phyloP scores from a whole-genome alignment of 2,329 filamentous ascomycete genomes.

The Arthroderma sp. region DNA sequence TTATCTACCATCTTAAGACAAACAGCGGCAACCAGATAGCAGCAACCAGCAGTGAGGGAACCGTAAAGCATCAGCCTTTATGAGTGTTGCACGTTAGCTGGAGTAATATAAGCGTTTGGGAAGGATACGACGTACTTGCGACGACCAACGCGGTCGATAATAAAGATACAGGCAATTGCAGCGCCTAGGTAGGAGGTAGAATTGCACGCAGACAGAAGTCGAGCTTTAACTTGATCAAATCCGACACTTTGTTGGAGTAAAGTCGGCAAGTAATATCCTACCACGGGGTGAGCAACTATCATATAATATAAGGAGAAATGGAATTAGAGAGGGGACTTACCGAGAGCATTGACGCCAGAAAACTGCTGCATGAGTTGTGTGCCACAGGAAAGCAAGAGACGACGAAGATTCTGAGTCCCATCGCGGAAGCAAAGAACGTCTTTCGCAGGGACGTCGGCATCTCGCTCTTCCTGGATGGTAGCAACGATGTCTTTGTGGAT shows the following conservation, averaged over 20 bases:
- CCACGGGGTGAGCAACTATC: background rate
- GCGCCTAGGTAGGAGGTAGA: slow-evolving; percentile 9
- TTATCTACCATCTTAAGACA: slow-evolving; percentile 7
- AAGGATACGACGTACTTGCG: slow-evolving; percentile 7
- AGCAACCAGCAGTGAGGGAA: slow-evolving; percentile 8
- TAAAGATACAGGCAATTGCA: slow-evolving; percentile 7
- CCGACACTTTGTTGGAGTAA: slow-evolving; percentile 9
- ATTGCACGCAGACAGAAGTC: slow-evolving; percentile 11
- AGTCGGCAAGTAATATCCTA: slow-evolving; percentile 8
- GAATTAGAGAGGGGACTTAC: slow-evolving; percentile 10
- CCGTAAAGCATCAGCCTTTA: slow-evolving; percentile 11
- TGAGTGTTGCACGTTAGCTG: no score
- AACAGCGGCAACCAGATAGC: slow-evolving; percentile 8
- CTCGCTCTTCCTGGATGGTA: slow-evolving; percentile 4
- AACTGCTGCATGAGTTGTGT: slow-evolving; percentile 36
- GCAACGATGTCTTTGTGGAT: slow-evolving; percentile 1
- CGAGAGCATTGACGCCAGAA: slow-evolving; percentile 34
- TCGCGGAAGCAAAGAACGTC: slow-evolving; percentile 24
- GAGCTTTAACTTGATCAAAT: slow-evolving; percentile 3
- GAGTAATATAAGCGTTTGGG: background rate
- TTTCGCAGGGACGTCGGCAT: slow-evolving; percentile 30
- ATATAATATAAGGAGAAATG: slow-evolving; percentile 11
- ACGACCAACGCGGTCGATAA: slow-evolving; percentile 12
- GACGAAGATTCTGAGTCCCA: slow-evolving; percentile 19
- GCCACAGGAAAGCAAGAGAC: slow-evolving; percentile 28